Evolutionary conservation across 164 flowering plant genomes (phyloP).

Genomic region (Aristolochia contorta): DNA sequence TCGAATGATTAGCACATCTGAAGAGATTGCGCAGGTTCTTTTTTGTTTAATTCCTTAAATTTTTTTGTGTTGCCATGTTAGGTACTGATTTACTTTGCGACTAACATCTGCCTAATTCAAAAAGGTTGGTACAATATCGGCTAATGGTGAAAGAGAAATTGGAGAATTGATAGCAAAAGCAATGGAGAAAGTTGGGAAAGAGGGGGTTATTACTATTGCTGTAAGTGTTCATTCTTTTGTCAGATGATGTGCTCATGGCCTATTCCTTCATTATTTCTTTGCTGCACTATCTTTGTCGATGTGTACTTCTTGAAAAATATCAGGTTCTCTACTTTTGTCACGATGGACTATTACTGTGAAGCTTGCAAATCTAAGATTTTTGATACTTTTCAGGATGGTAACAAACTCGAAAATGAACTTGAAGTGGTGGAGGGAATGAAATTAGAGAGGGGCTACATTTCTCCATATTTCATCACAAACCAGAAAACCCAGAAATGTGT

Average conservation of each 20-base stretch:
- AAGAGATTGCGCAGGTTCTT: constrained; percentile 90
- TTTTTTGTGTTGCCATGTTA: not conserved
- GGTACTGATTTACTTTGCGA: not conserved
- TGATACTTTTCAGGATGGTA: constrained; percentile 72
- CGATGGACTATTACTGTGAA: no score
- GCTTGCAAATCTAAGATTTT: not conserved
- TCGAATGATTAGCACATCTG: constrained; percentile 87
- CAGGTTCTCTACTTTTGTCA: not conserved
- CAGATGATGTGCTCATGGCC: not conserved
- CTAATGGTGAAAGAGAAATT: constrained; percentile 97
- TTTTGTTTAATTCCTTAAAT: not conserved
- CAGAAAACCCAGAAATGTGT: constrained; percentile 94
- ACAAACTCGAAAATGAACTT: constrained; percentile 76
- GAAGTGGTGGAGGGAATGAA: constrained; percentile 99
- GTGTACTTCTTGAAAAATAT: not conserved
- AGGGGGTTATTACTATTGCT: constrained; percentile 88
- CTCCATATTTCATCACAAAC: constrained; percentile 92
- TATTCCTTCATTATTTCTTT: not conserved
- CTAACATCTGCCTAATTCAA: not conserved
- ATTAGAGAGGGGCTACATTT: constrained; percentile 91
- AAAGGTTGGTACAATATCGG: constrained; percentile 94
- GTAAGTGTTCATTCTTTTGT: constrained; percentile 32
- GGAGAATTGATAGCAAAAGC: constrained; percentile 97
- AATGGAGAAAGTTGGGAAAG: constrained; percentile 98
- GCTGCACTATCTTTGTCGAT: not conserved